Conservation (phyloP, 768 basidiomycete genomes). For the Suillus variegatus region DNA sequence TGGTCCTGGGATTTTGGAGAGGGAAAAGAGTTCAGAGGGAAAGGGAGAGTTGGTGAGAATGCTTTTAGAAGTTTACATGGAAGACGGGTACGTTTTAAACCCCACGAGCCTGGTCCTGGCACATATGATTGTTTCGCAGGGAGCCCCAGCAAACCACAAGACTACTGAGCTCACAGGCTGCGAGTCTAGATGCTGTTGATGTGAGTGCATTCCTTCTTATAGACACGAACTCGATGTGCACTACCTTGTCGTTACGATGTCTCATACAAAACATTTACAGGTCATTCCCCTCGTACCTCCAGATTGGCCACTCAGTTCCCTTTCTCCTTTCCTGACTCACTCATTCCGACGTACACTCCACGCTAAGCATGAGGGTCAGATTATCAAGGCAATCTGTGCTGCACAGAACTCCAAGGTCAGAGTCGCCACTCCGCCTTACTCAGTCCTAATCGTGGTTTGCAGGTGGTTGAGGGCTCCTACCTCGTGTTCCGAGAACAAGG, state of each 20-base stretch:
- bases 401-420: constrained; percentile 76
- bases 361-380: constrained; percentile 64
- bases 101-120: neutral
- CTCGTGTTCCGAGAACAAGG: constrained; percentile 60
- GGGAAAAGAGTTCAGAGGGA: constrained; percentile 49
- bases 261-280: constrained; percentile 33
- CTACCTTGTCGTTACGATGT: neutral
- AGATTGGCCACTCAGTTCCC: constrained; percentile 70
- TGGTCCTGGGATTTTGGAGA: constrained; percentile 31
- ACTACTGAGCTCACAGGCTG: constrained; percentile 78
- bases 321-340: constrained; percentile 78
- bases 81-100: constrained; percentile 54
- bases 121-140: constrained; percentile 35
- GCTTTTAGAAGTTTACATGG: constrained; percentile 82
- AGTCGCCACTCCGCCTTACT: constrained; percentile 5
- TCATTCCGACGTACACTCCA: constrained; percentile 80
- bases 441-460: neutral
- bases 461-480: constrained; percentile 66
- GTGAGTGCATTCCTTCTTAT: constrained; percentile 43
- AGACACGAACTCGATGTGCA: neutral
- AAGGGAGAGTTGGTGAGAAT: constrained; percentile 62
- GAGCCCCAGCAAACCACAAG: constrained; percentile 60
- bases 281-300: constrained; percentile 67
- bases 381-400: constrained; percentile 75
- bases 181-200: constrained; percentile 75